Percentiles rank a stretch among this genome's conserved stretches.
Evolutionary conservation across 2,329 filamentous ascomycete species (phyloP).

Genomic region (Parascedosporium putredinis): DNA sequence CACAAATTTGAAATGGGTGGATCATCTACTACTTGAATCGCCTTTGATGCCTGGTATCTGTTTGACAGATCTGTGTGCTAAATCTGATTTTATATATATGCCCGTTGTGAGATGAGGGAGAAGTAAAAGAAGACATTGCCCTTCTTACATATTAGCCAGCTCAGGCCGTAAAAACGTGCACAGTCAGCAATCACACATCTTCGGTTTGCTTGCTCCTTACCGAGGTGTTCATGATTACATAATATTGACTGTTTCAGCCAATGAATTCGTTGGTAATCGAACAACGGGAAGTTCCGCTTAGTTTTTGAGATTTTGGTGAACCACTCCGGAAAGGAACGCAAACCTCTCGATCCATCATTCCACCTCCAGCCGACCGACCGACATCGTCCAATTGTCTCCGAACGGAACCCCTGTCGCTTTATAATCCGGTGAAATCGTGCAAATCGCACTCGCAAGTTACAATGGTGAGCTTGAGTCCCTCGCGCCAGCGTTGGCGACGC

Average conservation of each 20-base stretch:
- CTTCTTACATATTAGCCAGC: too few relatives aligned
- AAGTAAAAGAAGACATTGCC: too few relatives aligned
- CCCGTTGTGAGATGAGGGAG: too few relatives aligned
- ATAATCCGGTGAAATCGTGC: constrained; percentile 5
- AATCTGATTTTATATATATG: too few relatives aligned
- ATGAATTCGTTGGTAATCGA: background rate
- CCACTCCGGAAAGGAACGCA: constrained; percentile 2
- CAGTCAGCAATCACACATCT: too few relatives aligned
- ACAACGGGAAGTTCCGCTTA: constrained; percentile 3
- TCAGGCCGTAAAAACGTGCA: too few relatives aligned
- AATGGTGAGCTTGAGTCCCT: constrained; percentile 43
- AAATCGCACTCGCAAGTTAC: constrained; percentile 20
- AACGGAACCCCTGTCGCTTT: background rate
- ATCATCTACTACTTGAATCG: too few relatives aligned
- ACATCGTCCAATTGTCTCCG: background rate
- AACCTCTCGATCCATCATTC: constrained; percentile 1
- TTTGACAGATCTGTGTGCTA: too few relatives aligned
- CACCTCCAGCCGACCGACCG: background rate
- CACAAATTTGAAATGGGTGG: too few relatives aligned
- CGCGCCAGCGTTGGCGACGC: background rate
- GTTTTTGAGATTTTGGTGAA: constrained; percentile 2
- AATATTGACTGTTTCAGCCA: background rate
- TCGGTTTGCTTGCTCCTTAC: too few relatives aligned
- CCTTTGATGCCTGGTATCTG: too few relatives aligned
- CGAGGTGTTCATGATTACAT: background rate